These are phyloP conservation scores for Alternaria longipes DNA, from an alignment of 2,329 filamentous ascomycete species.

Conservation along the genomic window DNA sequence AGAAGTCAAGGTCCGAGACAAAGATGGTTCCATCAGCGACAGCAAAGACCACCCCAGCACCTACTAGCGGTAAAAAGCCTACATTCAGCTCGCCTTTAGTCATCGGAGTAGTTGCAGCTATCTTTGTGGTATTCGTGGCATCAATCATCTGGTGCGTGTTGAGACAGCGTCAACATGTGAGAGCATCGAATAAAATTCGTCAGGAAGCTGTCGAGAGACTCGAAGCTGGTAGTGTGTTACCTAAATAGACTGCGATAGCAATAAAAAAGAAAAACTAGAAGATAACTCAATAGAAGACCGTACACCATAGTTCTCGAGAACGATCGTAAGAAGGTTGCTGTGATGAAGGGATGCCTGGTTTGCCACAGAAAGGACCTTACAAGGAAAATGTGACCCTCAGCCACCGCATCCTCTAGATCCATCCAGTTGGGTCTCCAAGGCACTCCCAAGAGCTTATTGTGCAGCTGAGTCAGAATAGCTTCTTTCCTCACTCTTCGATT, in stretches of 20 bases:
- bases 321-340: background rate
- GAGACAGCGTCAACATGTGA: background rate
- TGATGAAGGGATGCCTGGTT: background rate
- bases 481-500: background rate
- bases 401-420: background rate
- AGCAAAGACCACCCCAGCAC: background rate
- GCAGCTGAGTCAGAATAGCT: background rate
- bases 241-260: background rate
- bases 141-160: background rate
- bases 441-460: background rate
- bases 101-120: background rate
- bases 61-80: background rate
- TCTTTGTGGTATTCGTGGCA: background rate
- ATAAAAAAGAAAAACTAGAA: background rate
- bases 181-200: background rate
- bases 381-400: background rate
- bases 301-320: background rate
- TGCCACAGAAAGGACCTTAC: background rate
- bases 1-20: background rate
- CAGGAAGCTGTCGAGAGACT: background rate
- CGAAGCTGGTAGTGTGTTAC: background rate
- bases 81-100: background rate
- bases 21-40: background rate
- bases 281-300: background rate
- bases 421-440: background rate